Conservation (phyloP, 129 eudicot genomes). For the Smallanthus sonchifolius region DNA sequence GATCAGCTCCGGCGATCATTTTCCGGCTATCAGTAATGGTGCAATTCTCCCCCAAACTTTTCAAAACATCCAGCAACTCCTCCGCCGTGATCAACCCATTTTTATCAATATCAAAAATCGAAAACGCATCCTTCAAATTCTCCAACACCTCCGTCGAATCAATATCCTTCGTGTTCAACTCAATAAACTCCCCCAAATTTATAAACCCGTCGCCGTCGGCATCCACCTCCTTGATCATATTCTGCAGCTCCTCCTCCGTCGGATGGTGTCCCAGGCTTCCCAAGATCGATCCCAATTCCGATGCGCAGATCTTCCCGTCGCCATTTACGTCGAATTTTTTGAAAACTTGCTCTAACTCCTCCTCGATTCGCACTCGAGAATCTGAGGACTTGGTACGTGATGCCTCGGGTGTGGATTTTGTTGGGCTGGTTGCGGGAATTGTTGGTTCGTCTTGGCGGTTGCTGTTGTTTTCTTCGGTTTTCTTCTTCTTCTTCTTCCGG, state of each 20-base stretch:
- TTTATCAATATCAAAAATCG: constrained; percentile 56
- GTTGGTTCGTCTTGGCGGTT: constrained; percentile 10
- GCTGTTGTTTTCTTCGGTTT: constrained; percentile 10
- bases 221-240: constrained; percentile 61
- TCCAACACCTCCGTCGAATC: constrained; percentile 55
- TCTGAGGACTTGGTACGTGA: constrained; percentile 18
- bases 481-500: constrained; percentile 32
- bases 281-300: constrained; percentile 69
- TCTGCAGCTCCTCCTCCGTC: constrained; percentile 40
- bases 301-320: constrained; percentile 59
- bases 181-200: constrained; percentile 56
- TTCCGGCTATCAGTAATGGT: constrained; percentile 46
- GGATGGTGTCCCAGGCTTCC: constrained; percentile 57
- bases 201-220: constrained; percentile 73
- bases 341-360: constrained; percentile 67
- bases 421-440: neutral
- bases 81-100: constrained; percentile 70
- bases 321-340: constrained; percentile 68
- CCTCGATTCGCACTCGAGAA: constrained; percentile 46
- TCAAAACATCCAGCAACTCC: constrained; percentile 54
- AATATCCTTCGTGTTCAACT: constrained; percentile 59
- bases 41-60: constrained; percentile 56
- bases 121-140: constrained; percentile 54
- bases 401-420: constrained; percentile 1
- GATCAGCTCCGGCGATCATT: constrained; percentile 71